Evolutionary conservation across 495 filamentous ascomycete genomes (phyloP).

Genomic region (Lasiosphaeria ovina): DNA sequence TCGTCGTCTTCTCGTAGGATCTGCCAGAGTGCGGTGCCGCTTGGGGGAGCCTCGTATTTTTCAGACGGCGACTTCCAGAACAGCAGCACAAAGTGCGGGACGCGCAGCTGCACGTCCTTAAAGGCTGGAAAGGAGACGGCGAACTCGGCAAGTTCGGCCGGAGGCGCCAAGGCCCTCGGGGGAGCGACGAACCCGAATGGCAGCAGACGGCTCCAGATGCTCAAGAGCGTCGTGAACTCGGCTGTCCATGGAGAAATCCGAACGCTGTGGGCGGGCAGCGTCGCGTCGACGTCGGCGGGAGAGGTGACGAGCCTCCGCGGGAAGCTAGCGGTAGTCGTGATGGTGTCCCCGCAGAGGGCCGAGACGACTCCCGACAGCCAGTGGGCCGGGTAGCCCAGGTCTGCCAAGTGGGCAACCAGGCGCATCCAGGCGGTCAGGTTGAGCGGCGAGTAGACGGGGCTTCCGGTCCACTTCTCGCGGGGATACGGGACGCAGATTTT

Average conservation of each 20-base stretch:
- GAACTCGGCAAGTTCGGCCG: conserved; percentile 28
- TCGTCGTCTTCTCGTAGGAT: conserved; percentile 16
- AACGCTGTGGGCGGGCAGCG: conserved; percentile 19
- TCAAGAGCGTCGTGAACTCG: conserved; percentile 32
- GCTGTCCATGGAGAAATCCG: conserved; percentile 28
- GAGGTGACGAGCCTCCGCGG: conserved; percentile 17
- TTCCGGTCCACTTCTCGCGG: conserved; percentile 1
- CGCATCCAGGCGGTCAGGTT: conserved; percentile 33
- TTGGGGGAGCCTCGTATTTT: neutral
- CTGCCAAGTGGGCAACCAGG: conserved; percentile 27
- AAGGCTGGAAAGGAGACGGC: conserved; percentile 17
- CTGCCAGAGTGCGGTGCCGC: conserved; percentile 24
- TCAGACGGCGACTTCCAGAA: conserved; percentile 26
- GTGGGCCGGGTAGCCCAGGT: conserved; percentile 38
- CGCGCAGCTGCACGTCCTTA: neutral
- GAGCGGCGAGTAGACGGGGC: conserved; percentile 25
- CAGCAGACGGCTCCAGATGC: conserved; percentile 29
- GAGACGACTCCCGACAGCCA: conserved; percentile 33
- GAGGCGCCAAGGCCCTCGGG: conserved; percentile 17
- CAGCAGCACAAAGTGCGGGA: conserved; percentile 29
- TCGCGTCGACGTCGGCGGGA: conserved; percentile 15
- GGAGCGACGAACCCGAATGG: conserved; percentile 30
- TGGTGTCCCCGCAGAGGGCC: conserved; percentile 23
- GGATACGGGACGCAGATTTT: conserved; percentile 34
- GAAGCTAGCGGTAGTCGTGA: conserved; percentile 30